Conservation (phyloP, 2,329 filamentous ascomycete genomes). For the Cryphonectria japonica region DNA sequence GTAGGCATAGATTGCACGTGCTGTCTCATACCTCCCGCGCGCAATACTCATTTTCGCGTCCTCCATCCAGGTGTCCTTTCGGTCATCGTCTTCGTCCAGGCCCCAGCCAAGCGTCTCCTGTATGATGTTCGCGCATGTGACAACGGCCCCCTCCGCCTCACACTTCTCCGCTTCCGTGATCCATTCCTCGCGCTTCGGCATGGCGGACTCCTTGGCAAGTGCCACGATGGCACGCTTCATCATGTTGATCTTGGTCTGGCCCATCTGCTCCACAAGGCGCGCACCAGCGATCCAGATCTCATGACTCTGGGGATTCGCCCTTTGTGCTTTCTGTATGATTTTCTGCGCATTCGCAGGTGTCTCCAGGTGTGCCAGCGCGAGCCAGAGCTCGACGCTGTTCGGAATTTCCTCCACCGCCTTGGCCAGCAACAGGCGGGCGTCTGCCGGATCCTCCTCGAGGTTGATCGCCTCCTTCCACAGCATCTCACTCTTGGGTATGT, state of each 20-base stretch:
- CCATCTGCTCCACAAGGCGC: slow-evolving; percentile 84
- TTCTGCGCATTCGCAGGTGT: slow-evolving; percentile 90
- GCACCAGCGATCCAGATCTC: slow-evolving; percentile 98
- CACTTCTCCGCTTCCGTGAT: slow-evolving; percentile 93
- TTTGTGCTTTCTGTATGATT: slow-evolving; percentile 92
- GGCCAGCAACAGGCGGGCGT: slow-evolving; percentile 85
- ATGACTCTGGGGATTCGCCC: slow-evolving; percentile 88
- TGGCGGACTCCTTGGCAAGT: slow-evolving; percentile 86
- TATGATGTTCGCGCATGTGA: slow-evolving; percentile 89
- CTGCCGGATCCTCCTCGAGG: slow-evolving; percentile 84
- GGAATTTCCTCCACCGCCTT: slow-evolving; percentile 97
- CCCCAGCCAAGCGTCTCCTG: slow-evolving; percentile 91
- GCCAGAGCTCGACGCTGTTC: slow-evolving; percentile 90
- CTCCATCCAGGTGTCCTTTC: slow-evolving; percentile 94
- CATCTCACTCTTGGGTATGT: slow-evolving; percentile 90
- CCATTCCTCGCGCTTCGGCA: slow-evolving; percentile 98
- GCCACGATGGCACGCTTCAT: slow-evolving; percentile 94
- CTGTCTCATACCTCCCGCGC: slow-evolving; percentile 84
- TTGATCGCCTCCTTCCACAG: slow-evolving; percentile 99
- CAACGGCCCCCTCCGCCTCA: slow-evolving; percentile 84
- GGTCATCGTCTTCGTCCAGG: slow-evolving; percentile 93
- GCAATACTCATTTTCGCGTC: slow-evolving; percentile 84
- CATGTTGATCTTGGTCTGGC: slow-evolving; percentile 80
- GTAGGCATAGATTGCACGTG: slow-evolving; percentile 91
- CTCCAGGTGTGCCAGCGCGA: slow-evolving; percentile 88